Evolutionary conservation across 139 green algal genomes (phyloP), one percentile per base, ranked within the genome.

Genomic region (Coccomyxa sp.): DNA sequence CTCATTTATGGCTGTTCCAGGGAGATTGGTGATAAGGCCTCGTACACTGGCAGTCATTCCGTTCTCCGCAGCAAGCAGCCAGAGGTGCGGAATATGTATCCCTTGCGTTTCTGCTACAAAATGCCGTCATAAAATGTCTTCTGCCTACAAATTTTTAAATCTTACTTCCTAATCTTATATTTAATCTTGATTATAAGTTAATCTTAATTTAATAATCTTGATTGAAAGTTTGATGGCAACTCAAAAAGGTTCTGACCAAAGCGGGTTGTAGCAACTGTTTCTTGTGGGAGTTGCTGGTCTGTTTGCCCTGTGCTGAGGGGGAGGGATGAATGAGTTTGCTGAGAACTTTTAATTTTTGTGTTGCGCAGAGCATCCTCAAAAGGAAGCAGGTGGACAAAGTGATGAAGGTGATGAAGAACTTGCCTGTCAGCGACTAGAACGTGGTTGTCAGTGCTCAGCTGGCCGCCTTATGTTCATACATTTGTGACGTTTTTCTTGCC

Each of bases 341-440:
- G 38, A 51, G 38, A 51, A 51, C 7, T 51, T 51, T 51, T 51
- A 51, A 7, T 51, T 7, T 51, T 3, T 51, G 38, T 51, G 3
- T 51, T 7, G 0, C 80, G 87, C 82, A 90, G 85, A 80, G 85
- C 57, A 87, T 89, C 59, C 67, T 90, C 17, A 90, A 87, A 76
- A 87, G 83, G 74, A 91, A 90, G 77, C 86, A 80, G 15, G 82
- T 90, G 21, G 91, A 95, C 71, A 77, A 77, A 38, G 71, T 38
- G 23, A 77, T 51, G 1, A 77, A 77, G 71, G 71, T 3, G 3
- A 16, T 77, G 14, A 77, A 77, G 71, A 77, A 77, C 4, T n/a
- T 77, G 71, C 23, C 1, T 38, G 12, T 18, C 71, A 77, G 23
- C 21, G 10, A 30, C 9, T 30, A 74, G 66, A 14, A 14, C 3